phyloP scores from a whole-genome alignment of 495 filamentous ascomycete genomes.

The Podospora pseudopauciseta region DNA sequence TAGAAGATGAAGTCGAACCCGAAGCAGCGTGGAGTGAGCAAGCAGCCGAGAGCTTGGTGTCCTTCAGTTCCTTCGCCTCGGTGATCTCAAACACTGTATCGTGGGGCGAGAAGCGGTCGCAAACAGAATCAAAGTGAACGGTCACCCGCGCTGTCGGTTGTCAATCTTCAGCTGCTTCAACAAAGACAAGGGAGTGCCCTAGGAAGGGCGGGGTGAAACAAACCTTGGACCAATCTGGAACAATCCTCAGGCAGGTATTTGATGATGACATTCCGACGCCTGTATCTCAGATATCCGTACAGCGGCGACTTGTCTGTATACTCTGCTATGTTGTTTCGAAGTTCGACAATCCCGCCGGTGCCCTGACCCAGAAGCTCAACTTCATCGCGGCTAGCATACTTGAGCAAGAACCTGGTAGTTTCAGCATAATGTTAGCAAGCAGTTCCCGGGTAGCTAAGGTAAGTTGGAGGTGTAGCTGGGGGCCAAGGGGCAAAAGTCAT shows the following conservation, averaged over 20 bases:
- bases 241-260: constrained; percentile 89
- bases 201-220: constrained; percentile 24
- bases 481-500: background rate
- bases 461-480: background rate
- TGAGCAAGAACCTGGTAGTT: constrained; percentile 78
- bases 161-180: constrained; percentile 3
- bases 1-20: constrained; percentile 81
- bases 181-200: constrained; percentile 4
- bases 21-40: constrained; percentile 89
- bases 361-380: constrained; percentile 75
- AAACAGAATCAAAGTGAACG: constrained; percentile 88
- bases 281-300: constrained; percentile 87
- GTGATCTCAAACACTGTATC: constrained; percentile 76
- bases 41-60: constrained; percentile 80
- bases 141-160: constrained; percentile 69
- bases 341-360: constrained; percentile 78
- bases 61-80: constrained; percentile 72
- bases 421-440: constrained; percentile 21
- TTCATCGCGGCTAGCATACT: constrained; percentile 86
- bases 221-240: constrained; percentile 88
- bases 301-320: constrained; percentile 83
- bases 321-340: constrained; percentile 68
- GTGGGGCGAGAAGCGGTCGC: constrained; percentile 81
- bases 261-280: constrained; percentile 84
- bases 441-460: background rate